Conservation (phyloP, 768 basidiomycete genomes). For the Austroboletus festivus region DNA sequence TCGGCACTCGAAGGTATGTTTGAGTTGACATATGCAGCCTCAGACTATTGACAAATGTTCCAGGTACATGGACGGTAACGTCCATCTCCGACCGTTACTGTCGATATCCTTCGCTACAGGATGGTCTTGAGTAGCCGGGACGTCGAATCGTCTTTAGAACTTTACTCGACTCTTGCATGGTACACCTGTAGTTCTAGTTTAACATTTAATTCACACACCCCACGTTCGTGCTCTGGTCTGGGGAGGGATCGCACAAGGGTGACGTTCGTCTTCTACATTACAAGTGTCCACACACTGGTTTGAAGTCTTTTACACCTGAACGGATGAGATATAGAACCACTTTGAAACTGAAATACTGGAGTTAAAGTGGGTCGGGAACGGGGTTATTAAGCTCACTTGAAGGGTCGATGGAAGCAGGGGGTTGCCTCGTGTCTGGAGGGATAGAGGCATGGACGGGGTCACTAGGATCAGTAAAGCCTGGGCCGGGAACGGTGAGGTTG, state of each 20-base stretch:
- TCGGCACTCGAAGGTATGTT: constrained; percentile 82
- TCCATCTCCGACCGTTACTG: constrained; percentile 89
- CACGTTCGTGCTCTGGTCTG: neutral
- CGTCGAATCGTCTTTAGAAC: constrained; percentile 12
- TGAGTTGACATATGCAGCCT: neutral
- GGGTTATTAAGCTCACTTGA: constrained; percentile 56
- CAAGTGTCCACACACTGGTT: neutral
- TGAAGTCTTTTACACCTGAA: constrained; percentile 63
- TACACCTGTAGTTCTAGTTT: constrained; percentile 28
- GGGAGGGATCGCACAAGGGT: constrained; percentile 2
- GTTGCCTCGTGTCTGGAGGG: constrained; percentile 76
- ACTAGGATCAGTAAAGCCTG: constrained; percentile 59
- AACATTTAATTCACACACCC: constrained; percentile 5
- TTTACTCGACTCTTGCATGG: constrained; percentile 11
- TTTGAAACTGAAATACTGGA: constrained; percentile 60
- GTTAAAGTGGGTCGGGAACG: constrained; percentile 6
- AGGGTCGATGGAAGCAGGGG: constrained; percentile 86
- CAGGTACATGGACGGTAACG: constrained; percentile 90
- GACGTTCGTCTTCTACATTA: constrained; percentile 3
- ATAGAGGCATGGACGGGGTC: constrained; percentile 64
- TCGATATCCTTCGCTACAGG: constrained; percentile 77
- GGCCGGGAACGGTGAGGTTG: constrained; percentile 74
- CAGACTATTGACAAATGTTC: constrained; percentile 2
- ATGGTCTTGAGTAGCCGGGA: constrained; percentile 38
- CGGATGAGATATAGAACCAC: constrained; percentile 94